These are phyloP conservation scores for Elaphomyces granulatus DNA, from an alignment of 495 filamentous ascomycete genomes.

Conservation along the genomic window DNA sequence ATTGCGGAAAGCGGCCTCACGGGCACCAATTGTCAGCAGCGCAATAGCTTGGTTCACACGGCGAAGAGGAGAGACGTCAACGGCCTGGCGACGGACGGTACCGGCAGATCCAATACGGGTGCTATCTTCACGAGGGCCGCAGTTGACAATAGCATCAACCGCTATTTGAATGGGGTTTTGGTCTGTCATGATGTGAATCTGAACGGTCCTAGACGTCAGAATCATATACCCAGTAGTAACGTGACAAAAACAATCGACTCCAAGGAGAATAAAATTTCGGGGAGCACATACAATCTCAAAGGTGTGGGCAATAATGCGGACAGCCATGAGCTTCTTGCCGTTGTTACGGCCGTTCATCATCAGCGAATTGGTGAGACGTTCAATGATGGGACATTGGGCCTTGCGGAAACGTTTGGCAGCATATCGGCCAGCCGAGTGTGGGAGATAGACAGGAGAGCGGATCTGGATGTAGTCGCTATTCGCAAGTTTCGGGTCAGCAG, in stretches of 20 bases:
- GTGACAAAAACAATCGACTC: background rate
- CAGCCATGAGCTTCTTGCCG: slow-evolving; percentile 99
- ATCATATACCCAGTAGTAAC: background rate
- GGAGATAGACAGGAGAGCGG: slow-evolving; percentile 93
- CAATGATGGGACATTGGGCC: slow-evolving; percentile 99
- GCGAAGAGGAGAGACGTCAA: slow-evolving; percentile 98
- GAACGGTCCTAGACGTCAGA: background rate
- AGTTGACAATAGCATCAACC: slow-evolving; percentile 99
- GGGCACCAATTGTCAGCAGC: slow-evolving; percentile 91
- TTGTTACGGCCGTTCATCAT: slow-evolving; percentile 99
- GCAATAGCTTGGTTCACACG: slow-evolving; percentile 99
- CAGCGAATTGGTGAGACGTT: slow-evolving; percentile 98
- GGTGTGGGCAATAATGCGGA: slow-evolving; percentile 95
- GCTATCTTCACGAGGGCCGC: slow-evolving; percentile 97
- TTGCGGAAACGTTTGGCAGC: slow-evolving; percentile 99
- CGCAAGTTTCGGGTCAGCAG: slow-evolving; percentile 32
- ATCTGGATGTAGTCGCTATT: slow-evolving; percentile 98
- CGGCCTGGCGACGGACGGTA: slow-evolving; percentile 98
- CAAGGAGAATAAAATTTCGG: slow-evolving; percentile 2
- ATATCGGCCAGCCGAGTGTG: slow-evolving; percentile 97
- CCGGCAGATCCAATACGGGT: slow-evolving; percentile 98
- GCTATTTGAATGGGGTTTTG: slow-evolving; percentile 99
- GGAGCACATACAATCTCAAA: slow-evolving; percentile 89
- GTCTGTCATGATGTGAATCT: slow-evolving; percentile 99
- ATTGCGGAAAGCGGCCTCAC: slow-evolving; percentile 96